A percentile compares a stretch with the other conserved stretches of the same genome.
Evolutionary conservation across 371 early-diverging fungal genomes (phyloP).

Genomic region (Syncephalastrum sp.): DNA sequence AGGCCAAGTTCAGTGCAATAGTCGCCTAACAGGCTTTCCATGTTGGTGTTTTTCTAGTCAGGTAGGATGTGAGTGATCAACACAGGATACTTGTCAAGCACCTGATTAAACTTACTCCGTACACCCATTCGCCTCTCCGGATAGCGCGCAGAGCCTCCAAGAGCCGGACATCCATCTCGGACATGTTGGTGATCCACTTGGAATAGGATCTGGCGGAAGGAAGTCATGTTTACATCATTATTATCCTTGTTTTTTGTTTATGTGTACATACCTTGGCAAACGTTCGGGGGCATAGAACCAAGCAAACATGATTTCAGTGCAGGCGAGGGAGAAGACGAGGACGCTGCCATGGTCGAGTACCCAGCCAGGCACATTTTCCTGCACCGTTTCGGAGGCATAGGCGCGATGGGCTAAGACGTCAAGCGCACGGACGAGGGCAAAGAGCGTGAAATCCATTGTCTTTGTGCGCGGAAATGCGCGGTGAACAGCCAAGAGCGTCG

Average conservation of each 20-base stretch:
- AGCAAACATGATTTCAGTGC: constrained; percentile 65
- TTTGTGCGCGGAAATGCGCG: constrained; percentile 36
- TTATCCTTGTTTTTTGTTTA: background rate
- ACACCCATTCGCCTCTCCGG: constrained; percentile 41
- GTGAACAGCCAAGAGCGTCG: constrained; percentile 29
- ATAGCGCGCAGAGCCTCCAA: constrained; percentile 48
- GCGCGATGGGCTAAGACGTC: constrained; percentile 55
- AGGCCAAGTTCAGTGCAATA: constrained; percentile 41
- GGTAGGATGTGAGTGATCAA: background rate
- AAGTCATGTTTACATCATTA: background rate
- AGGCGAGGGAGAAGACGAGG: constrained; percentile 52
- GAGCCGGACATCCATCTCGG: constrained; percentile 57
- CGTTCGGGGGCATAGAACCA: constrained; percentile 59
- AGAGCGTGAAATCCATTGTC: constrained; percentile 60
- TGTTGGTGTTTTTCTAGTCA: constrained; percentile 38
- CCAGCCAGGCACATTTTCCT: constrained; percentile 46
- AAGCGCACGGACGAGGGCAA: constrained; percentile 58
- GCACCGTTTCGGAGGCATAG: constrained; percentile 28
- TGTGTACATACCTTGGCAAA: constrained; percentile 53
- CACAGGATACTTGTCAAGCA: constrained; percentile 12
- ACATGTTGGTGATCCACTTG: constrained; percentile 64
- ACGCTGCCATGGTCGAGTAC: constrained; percentile 55
- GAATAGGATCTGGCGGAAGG: constrained; percentile 48
- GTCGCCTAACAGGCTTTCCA: constrained; percentile 29
- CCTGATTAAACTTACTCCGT: constrained; percentile 36